A percentile compares a stretch with the other conserved stretches of the same genome.
Evolutionary conservation across 2,329 filamentous ascomycete species (phyloP).

Genomic region (Ceratocystis cacaofunesta): DNA sequence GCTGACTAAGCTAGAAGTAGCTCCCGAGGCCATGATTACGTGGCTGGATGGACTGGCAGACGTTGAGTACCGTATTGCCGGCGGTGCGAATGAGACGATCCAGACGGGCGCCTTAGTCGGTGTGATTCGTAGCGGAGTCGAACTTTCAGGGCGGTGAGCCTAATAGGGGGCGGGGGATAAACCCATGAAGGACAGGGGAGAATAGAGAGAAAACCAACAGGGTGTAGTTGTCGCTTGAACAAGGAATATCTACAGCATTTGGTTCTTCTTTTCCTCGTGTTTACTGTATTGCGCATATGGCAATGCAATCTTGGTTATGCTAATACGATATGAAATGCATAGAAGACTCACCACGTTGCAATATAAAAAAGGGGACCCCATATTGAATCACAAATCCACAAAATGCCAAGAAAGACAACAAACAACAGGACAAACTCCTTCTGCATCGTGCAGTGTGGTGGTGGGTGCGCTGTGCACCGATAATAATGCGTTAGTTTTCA

Average conservation of each 20-base stretch:
- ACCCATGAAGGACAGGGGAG: too few species aligned
- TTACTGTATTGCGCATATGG: background rate
- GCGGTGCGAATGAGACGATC: conserved; percentile 71
- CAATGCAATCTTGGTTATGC: background rate
- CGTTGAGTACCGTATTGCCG: conserved; percentile 79
- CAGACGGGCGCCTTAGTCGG: conserved; percentile 91
- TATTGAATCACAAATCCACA: background rate
- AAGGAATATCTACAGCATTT: background rate
- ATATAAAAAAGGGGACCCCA: background rate
- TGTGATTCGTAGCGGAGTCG: conserved; percentile 72
- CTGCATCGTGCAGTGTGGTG: too few species aligned
- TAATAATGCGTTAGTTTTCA: too few species aligned
- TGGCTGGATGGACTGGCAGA: conserved; percentile 88
- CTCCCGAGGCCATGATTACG: conserved; percentile 69
- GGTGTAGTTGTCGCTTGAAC: background rate
- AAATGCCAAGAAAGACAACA: background rate
- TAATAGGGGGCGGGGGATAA: background rate
- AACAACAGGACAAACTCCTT: too few species aligned
- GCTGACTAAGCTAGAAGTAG: conserved; percentile 67
- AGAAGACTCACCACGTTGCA: background rate
- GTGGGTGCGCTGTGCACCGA: too few species aligned
- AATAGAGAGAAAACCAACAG: background rate
- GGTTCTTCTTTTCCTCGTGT: background rate
- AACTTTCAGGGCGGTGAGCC: conserved; percentile 33
- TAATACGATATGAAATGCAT: too few species aligned